These are phyloP conservation scores for Carex littledalei DNA, from an alignment of 176 grass and related monocot genomes.

Conservation along the genomic window DNA sequence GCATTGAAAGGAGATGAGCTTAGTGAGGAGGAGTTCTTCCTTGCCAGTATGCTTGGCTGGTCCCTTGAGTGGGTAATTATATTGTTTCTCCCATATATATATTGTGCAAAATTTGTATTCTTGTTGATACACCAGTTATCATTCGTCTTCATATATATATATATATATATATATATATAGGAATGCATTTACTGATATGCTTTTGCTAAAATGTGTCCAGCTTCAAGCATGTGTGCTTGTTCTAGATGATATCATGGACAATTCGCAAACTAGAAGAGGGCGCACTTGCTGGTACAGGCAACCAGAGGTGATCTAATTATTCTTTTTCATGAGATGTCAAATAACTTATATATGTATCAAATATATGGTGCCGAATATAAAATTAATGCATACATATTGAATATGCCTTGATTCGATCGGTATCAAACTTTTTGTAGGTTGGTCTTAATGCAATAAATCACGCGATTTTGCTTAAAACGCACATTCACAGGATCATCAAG, in stretches of 20 bases:
- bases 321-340: too few species aligned
- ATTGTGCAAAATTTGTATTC: too few species aligned
- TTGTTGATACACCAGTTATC: too few species aligned
- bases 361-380: background rate
- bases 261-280: conserved; percentile 50
- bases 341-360: background rate
- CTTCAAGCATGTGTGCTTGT: conserved; percentile 49
- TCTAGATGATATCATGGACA: conserved; percentile 62
- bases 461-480: conserved; percentile 49
- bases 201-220: conserved; percentile 26
- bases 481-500: conserved; percentile 49
- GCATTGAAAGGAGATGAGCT: conserved; percentile 47
- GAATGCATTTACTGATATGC: background rate
- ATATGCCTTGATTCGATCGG: background rate
- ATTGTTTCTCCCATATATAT: too few species aligned
- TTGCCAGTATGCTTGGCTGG: conserved; percentile 58
- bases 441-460: conserved; percentile 57
- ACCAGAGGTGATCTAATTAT: conserved; percentile 30
- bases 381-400: background rate
- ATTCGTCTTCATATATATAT: too few species aligned
- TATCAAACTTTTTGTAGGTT: conserved; percentile 21
- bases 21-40: conserved; percentile 49
- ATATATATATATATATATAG: too few species aligned
- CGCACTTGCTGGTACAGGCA: conserved; percentile 46
- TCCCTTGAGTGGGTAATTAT: conserved; percentile 84